These are phyloP conservation scores for Raddia guianensis DNA, from an alignment of 176 grass and related monocot genomes.

Conservation along the genomic window DNA sequence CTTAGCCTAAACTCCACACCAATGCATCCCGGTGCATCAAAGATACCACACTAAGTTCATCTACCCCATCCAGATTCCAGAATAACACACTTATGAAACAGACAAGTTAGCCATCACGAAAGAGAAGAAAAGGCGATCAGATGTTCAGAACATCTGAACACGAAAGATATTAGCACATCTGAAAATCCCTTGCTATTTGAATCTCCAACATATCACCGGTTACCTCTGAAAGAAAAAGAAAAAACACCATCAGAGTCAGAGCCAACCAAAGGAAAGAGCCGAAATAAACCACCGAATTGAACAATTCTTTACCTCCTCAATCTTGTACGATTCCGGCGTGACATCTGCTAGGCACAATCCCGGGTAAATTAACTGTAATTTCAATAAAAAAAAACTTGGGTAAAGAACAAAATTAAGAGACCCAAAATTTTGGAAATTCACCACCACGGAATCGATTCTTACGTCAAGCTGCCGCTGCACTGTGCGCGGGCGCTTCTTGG, in stretches of 20 bases:
- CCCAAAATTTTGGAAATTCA: background rate
- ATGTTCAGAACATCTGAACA: background rate
- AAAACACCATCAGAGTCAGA: slow-evolving; percentile 19
- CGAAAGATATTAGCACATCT: background rate
- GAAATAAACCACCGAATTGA: background rate
- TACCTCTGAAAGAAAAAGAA: slow-evolving; percentile 43
- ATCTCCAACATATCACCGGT: slow-evolving; percentile 26
- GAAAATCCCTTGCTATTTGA: slow-evolving; percentile 16
- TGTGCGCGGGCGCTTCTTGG: slow-evolving; percentile 58
- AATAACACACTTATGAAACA: slow-evolving; percentile 23
- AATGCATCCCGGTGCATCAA: slow-evolving; percentile 38
- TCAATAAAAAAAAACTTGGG: background rate
- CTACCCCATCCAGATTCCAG: slow-evolving; percentile 29
- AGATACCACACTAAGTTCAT: slow-evolving; percentile 33
- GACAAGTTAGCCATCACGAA: slow-evolving; percentile 30
- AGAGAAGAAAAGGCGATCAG: background rate
- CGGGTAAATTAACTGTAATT: slow-evolving; percentile 58
- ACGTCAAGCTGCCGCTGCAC: slow-evolving; percentile 66
- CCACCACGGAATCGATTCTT: slow-evolving; percentile 10
- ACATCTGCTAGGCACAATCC: slow-evolving; percentile 57
- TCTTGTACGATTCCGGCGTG: slow-evolving; percentile 52
- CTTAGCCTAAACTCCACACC: slow-evolving; percentile 23
- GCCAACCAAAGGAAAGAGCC: background rate
- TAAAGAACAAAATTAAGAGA: slow-evolving; percentile 17
- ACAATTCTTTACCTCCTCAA: slow-evolving; percentile 45